phyloP scores from a whole-genome alignment of 805 yeast genomes.

The Yamadazyma philogaea region DNA sequence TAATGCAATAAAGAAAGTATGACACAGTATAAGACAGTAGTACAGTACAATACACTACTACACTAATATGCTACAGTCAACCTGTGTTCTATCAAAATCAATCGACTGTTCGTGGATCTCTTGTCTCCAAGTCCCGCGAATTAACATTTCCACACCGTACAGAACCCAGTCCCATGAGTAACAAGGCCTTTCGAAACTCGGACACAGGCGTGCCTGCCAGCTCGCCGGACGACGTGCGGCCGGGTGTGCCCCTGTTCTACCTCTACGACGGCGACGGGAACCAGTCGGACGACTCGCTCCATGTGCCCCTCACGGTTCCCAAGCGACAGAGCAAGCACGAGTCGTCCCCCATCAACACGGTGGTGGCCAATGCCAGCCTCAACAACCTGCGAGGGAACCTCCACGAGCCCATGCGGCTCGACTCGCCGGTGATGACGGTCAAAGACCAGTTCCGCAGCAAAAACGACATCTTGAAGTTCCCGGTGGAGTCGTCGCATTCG shows the following conservation, averaged over 20 bases:
- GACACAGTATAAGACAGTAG: too few relatives aligned
- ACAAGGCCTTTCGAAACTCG: conserved; percentile 1
- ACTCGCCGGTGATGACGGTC: conserved; percentile 15
- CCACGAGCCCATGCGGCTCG: conserved; percentile 8
- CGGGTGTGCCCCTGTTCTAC: conserved; percentile 7
- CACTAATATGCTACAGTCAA: too few relatives aligned
- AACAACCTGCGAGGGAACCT: conserved; percentile 1
- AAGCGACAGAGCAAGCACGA: conserved; percentile 4
- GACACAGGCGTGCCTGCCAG: background rate
- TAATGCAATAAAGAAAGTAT: too few relatives aligned
- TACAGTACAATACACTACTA: too few relatives aligned
- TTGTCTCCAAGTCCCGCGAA: background rate
- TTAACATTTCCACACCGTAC: background rate
- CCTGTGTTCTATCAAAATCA: background rate
- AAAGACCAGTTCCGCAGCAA: conserved; percentile 12
- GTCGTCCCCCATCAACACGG: background rate
- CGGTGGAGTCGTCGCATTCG: conserved; percentile 78
- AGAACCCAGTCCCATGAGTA: background rate
- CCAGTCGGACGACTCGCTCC: conserved; percentile 4
- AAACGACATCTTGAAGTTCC: conserved; percentile 55
- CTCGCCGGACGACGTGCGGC: background rate
- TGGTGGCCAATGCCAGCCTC: background rate
- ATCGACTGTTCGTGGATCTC: background rate
- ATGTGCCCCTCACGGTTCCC: conserved; percentile 1
- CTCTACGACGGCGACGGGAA: conserved; percentile 7